A percentile compares a stretch with the other conserved stretches of the same genome.
phyloP scores from a whole-genome alignment of 768 basidiomycete genomes.

The Infundibulicybe gibba region DNA sequence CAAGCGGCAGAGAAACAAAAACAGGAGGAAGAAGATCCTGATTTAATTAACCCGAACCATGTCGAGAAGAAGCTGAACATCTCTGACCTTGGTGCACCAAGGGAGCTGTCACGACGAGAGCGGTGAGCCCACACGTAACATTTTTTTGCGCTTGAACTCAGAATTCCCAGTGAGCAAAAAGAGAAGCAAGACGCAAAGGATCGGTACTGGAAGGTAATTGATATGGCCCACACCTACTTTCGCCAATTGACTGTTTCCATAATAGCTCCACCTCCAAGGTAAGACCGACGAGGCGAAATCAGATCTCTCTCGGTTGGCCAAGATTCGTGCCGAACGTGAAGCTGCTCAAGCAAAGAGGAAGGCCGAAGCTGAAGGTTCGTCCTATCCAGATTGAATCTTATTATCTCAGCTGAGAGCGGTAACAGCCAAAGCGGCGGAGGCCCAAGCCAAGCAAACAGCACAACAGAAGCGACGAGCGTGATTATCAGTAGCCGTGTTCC shows the following conservation, averaged over 20 bases:
- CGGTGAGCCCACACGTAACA: conserved; percentile 33
- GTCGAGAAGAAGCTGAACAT: conserved; percentile 72
- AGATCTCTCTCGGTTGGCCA: conserved; percentile 81
- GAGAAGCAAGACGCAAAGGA: conserved; percentile 90
- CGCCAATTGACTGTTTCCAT: background rate
- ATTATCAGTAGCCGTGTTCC: too few species aligned
- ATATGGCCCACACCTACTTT: conserved; percentile 3
- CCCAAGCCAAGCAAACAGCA: too few species aligned
- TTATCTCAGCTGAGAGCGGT: background rate
- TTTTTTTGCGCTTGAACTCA: background rate
- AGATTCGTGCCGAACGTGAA: conserved; percentile 86
- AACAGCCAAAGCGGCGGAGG: too few species aligned
- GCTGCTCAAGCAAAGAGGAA: conserved; percentile 83
- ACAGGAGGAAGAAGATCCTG: conserved; percentile 46
- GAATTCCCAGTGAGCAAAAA: conserved; percentile 69
- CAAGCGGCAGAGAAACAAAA: conserved; percentile 49
- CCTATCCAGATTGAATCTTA: background rate
- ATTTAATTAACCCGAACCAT: conserved; percentile 79
- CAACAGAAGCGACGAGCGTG: too few species aligned
- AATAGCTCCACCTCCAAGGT: conserved; percentile 67
- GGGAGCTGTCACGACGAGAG: conserved; percentile 62
- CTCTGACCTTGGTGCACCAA: conserved; percentile 63
- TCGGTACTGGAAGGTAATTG: conserved; percentile 74
- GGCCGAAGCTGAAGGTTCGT: conserved; percentile 82
- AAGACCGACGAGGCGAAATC: conserved; percentile 90